Base-by-base conservation (phyloP, 495 filamentous ascomycete species). In the Mycothermus thermophilus region DNA sequence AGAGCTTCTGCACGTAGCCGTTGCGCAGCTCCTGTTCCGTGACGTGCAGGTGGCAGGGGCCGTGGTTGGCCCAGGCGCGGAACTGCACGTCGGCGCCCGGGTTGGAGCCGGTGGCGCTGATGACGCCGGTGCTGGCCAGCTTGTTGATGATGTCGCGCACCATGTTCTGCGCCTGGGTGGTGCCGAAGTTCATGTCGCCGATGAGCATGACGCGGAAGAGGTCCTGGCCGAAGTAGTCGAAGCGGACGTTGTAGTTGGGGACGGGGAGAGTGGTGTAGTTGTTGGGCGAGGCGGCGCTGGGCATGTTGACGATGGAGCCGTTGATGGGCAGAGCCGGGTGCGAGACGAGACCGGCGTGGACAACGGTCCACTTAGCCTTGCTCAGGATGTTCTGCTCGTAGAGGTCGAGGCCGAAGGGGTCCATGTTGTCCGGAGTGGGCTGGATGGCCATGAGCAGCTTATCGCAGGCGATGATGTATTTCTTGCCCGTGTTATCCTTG, bases 1-100 rank as follows among this genome's bases (percentile, higher is more conserved):
- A 59, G 35, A 69, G 39, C 15, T 60, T 38, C 33, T 58, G 42
- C 28, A 75, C 71, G 34, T 72, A 75, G 1, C 71, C 70, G 1
- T 9, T 24, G 21, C 20, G 17, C 2, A 53, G 21, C 22, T 53
- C 18, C 26, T 32, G 16, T 0, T 51, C 45, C 10, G 52, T 20
- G 0, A 55, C 54, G 11, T 48, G 43, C 34, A 53, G 46, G 24
- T 58, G 48, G 50, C 63, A 57, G 4, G 62, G 49, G 2, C 54
- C 53, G 28, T 66, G 63, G 9, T 49, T 42, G 0, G 53, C 43
- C 36, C 60, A 63, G 10, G 48, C 53, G 5, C 58, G 46, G 41
- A 58, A 49, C 30, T 48, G 44, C 3, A 63, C 35, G 14, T 35
- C 29, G 21, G 43, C 27, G 2, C 30, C 32, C 2, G 46, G 16